These are phyloP conservation scores for Boletus patriciae DNA, from an alignment of 768 basidiomycete genomes.

Conservation along the genomic window DNA sequence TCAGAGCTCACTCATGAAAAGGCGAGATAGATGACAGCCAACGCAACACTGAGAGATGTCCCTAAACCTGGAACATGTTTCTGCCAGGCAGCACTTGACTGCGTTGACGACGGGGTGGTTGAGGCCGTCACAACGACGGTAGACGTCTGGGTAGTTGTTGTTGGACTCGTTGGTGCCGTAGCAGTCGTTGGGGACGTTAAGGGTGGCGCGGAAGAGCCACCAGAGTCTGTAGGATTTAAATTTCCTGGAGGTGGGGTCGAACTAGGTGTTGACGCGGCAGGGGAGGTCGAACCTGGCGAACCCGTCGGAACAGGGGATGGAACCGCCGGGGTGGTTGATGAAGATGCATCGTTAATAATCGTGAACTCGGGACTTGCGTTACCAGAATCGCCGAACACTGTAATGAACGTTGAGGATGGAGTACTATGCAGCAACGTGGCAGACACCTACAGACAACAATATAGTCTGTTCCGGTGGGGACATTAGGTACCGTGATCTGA, in stretches of 20 bases:
- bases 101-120: slow-evolving; percentile 9
- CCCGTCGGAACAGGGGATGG: slow-evolving; percentile 7
- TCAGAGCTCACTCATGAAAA: slow-evolving; percentile 22
- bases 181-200: background rate
- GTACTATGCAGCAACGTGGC: too few relatives aligned
- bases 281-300: slow-evolving; percentile 2
- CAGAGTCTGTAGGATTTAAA: background rate
- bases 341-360: slow-evolving; percentile 58
- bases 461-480: slow-evolving; percentile 32
- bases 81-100: slow-evolving; percentile 28
- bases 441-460: slow-evolving; percentile 38
- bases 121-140: slow-evolving; percentile 8
- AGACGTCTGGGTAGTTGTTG: background rate
- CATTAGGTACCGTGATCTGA: slow-evolving; percentile 37
- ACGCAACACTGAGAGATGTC: slow-evolving; percentile 16
- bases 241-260: background rate
- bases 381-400: slow-evolving; percentile 44
- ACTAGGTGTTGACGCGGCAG: background rate
- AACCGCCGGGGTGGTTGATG: slow-evolving; percentile 25
- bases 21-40: slow-evolving; percentile 16
- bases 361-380: slow-evolving; percentile 42
- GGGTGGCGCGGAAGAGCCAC: background rate
- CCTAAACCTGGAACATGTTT: slow-evolving; percentile 18
- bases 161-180: background rate
- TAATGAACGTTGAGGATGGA: background rate